phyloP scores from a whole-genome alignment of 129 eudicot species.

The Centaurea solstitialis region DNA sequence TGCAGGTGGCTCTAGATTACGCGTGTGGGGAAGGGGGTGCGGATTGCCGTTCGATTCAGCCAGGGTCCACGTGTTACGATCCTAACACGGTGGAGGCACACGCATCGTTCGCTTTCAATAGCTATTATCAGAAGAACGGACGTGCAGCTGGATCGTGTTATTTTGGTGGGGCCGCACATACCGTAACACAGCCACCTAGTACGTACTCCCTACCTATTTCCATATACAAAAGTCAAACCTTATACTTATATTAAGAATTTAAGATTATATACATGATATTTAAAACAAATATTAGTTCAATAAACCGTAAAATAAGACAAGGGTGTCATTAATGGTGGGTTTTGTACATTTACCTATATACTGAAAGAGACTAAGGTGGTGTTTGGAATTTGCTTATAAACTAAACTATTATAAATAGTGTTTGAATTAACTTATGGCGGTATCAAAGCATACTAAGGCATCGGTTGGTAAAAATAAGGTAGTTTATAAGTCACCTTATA shows the following conservation, averaged over 20 bases:
- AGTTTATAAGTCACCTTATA: too few species aligned
- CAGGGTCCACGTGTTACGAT: conserved; percentile 89
- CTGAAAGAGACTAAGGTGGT: too few species aligned
- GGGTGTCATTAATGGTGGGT: background rate
- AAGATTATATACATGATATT: background rate
- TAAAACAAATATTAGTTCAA: background rate
- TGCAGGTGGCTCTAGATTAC: conserved; percentile 80
- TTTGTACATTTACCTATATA: too few species aligned
- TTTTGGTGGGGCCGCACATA: conserved; percentile 79
- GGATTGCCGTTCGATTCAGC: conserved; percentile 94
- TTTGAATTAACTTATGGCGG: too few species aligned
- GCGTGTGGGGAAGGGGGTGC: conserved; percentile 99
- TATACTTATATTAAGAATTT: too few species aligned
- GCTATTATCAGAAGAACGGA: conserved; percentile 77
- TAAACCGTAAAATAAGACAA: background rate
- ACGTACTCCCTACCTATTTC: conserved; percentile 29
- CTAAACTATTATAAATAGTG: too few species aligned
- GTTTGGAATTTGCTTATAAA: too few species aligned
- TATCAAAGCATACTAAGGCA: too few species aligned
- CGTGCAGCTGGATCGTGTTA: conserved; percentile 75
- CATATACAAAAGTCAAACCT: background rate
- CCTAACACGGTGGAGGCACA: conserved; percentile 91
- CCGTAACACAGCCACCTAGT: conserved; percentile 83
- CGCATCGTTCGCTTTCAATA: conserved; percentile 94
- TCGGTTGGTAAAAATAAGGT: too few species aligned